A percentile compares a stretch with the other conserved stretches of the same genome.
phyloP scores from a whole-genome alignment of 1,284 basidiomycete species.

The Cryptococcus depauperatus region DNA sequence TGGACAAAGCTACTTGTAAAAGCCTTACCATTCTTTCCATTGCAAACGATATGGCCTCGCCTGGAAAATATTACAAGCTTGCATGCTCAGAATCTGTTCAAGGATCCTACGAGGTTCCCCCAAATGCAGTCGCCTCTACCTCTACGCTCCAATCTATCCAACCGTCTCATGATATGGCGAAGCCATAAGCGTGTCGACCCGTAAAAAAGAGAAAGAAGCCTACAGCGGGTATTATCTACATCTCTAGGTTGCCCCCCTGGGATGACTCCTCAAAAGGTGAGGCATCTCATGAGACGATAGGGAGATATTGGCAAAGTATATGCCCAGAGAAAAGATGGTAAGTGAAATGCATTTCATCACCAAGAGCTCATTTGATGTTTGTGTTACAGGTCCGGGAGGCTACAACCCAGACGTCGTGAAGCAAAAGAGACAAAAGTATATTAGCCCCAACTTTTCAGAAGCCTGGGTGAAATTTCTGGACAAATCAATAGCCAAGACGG shows the following conservation, averaged over 20 bases:
- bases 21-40: no score
- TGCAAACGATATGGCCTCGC: no score
- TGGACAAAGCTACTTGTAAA: no score
- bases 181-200: constrained; percentile 1
- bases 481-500: constrained; percentile 80
- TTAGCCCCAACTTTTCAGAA: constrained; percentile 80
- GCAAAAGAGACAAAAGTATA: constrained; percentile 53
- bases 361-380: not conserved
- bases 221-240: constrained; percentile 75
- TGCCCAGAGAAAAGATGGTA: constrained; percentile 70
- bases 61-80: no score
- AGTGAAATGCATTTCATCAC: constrained; percentile 8
- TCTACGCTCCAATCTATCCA: not conserved
- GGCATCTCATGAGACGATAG: constrained; percentile 78
- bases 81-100: no score
- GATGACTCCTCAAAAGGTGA: constrained; percentile 94
- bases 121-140: not conserved
- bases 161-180: not conserved
- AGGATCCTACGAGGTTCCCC: no score
- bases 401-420: constrained; percentile 29
- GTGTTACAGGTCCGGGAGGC: constrained; percentile 24
- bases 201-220: constrained; percentile 25
- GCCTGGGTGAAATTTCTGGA: constrained; percentile 98
- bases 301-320: constrained; percentile 81
- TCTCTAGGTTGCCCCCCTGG: constrained; percentile 96